Base-by-base conservation (phyloP, 345 rosid species). In the Clarkia xantiana region DNA sequence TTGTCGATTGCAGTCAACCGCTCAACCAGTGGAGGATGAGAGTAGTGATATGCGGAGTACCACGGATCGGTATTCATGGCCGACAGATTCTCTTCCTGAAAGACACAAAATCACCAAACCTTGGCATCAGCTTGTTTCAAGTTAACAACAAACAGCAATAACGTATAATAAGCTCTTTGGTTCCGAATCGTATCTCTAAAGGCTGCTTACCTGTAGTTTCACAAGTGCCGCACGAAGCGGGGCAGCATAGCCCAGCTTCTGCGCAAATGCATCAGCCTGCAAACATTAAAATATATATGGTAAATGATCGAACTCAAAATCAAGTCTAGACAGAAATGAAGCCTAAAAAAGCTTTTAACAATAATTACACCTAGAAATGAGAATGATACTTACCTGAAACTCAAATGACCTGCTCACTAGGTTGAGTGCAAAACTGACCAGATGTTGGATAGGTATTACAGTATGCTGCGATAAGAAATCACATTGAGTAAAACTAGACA, bases 241-340 rank as follows among this genome's bases (percentile, higher is more conserved):
- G 60, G 79, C 50, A 14, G 84, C 74, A 70, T 82, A 93, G 15
- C 94, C 95, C 59, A 87, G 93, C 51, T 78, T 87, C 76, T 78
- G 86, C 14, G 95, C 95, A 76, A 93, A 93, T 1, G 88, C 97
- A 75, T 93, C 96, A 62, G 99, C 99, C 99, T 87, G 44, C 61
- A 68, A 19, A 52, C 23, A 44, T 17, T 22, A 48, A 40, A 48
- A 25, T 8, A 50, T 18, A 53, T 53, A 15, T 12, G 36, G 34
- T 22, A 4, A 13, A 40, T 50, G 14, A 44, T 38, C 57, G 19
- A 52, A 9, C 17, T 45, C 40, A 29, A 44, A 6, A 4, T n/a
- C 9, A 18, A 16, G 29, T 10, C 23, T 20, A 18, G 8, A 39
- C 36, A 5, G 36, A 29, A 29, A 29, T 5, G 36, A 45, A 6